These are phyloP conservation scores for Nicotiana noctiflora DNA, from an alignment of 257 asterid genomes.

Conservation along the genomic window DNA sequence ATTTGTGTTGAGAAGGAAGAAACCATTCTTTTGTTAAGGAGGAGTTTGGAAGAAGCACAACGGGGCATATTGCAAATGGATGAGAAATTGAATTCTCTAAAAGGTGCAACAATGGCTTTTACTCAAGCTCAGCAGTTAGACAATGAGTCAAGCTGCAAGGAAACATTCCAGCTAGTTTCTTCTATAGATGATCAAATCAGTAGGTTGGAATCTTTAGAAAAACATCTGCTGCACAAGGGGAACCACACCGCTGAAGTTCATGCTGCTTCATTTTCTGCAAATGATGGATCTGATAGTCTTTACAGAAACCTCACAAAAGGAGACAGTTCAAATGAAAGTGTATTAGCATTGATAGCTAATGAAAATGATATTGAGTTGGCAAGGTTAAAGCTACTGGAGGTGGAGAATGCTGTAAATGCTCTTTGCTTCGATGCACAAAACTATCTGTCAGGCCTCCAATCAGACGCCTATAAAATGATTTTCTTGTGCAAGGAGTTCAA, in stretches of 20 bases:
- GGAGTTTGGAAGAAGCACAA: constrained; percentile 75
- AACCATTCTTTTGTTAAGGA: constrained; percentile 51
- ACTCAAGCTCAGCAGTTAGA: constrained; percentile 52
- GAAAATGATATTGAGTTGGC: constrained; percentile 24
- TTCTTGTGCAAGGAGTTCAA: constrained; percentile 24
- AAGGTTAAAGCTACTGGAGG: constrained; percentile 24
- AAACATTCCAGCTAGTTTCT: constrained; percentile 28
- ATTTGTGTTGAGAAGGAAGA: constrained; percentile 66
- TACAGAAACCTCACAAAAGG: constrained; percentile 10
- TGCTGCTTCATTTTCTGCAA: constrained; percentile 17
- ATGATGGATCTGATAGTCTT: constrained; percentile 16
- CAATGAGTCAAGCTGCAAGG: constrained; percentile 20
- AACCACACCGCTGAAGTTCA: constrained; percentile 21
- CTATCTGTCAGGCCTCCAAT: constrained; percentile 19
- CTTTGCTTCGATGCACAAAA: constrained; percentile 27
- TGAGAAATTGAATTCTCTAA: constrained; percentile 55
- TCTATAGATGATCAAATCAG: constrained; percentile 21
- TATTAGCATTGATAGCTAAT: constrained; percentile 12
- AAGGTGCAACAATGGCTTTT: constrained; percentile 60
- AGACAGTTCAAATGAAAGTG: not conserved
- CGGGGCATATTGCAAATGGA: constrained; percentile 56
- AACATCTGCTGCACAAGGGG: constrained; percentile 13
- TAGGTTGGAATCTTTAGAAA: constrained; percentile 15
- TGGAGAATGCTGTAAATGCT: constrained; percentile 17
- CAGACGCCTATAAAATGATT: constrained; percentile 24